Percentiles rank a stretch among this genome's conserved stretches.
Evolutionary conservation across 208 protist species (phyloP).

Genomic region (Angomonas desouzai): DNA sequence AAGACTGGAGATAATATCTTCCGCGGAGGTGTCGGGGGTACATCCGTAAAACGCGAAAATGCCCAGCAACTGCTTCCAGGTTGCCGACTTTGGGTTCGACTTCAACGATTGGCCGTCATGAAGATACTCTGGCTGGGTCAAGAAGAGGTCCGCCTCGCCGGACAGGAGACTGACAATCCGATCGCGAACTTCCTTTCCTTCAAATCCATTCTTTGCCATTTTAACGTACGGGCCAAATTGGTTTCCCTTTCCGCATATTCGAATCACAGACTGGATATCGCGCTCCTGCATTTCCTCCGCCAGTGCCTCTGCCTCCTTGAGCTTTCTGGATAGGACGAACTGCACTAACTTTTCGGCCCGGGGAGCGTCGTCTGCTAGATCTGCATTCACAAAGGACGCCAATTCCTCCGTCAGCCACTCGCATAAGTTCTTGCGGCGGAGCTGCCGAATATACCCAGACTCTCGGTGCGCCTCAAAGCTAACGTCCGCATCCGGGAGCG

Average conservation of each 20-base stretch:
- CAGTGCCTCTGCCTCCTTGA: conserved; percentile 49
- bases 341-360: conserved; percentile 62
- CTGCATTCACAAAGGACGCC: conserved; percentile 24
- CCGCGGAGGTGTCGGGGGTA: conserved; percentile 65
- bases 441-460: conserved; percentile 62
- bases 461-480: conserved; percentile 70
- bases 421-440: conserved; percentile 69
- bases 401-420: conserved; percentile 72
- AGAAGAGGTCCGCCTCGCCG: conserved; percentile 80
- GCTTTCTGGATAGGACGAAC: conserved; percentile 72
- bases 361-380: conserved; percentile 5
- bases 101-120: conserved; percentile 15
- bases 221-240: conserved; percentile 79
- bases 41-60: conserved; percentile 87
- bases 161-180: conserved; percentile 78
- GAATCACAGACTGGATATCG: conserved; percentile 66
- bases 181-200: conserved; percentile 50
- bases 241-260: conserved; percentile 81
- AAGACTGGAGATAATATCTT: conserved; percentile 71
- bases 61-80: conserved; percentile 89
- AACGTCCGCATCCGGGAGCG: conserved; percentile 63
- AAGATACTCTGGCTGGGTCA: conserved; percentile 55
- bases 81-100: conserved; percentile 45
- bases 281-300: conserved; percentile 38
- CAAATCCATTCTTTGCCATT: conserved; percentile 41